Percentiles rank a stretch among this genome's conserved stretches.
These are phyloP conservation scores for Komagataea norvegica DNA, from an alignment of 1,139 yeast species.

Conservation along the genomic window DNA sequence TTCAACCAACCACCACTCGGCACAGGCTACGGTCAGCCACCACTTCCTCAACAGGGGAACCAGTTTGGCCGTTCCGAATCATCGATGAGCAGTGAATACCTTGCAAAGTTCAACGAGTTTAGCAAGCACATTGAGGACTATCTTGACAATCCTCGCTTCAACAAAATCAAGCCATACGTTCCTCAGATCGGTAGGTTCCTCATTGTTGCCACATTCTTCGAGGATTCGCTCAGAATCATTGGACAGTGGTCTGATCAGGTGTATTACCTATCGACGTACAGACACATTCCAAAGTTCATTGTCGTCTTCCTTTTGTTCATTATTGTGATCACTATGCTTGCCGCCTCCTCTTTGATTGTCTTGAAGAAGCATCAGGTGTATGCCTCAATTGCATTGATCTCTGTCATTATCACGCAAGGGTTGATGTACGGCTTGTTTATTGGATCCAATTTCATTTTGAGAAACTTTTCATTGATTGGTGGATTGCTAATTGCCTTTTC, in stretches of 20 bases:
- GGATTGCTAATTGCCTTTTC: conserved; percentile 87
- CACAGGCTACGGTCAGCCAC: neutral
- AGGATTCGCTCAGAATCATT: conserved; percentile 79
- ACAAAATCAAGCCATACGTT: conserved; percentile 56
- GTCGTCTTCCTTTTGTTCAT: conserved; percentile 63
- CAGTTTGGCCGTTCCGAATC: neutral
- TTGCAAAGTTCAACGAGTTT: conserved; percentile 6
- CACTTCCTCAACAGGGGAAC: conserved; percentile 12
- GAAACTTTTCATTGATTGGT: conserved; percentile 89
- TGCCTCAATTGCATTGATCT: conserved; percentile 67
- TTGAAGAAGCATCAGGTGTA: conserved; percentile 63
- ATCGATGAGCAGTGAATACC: conserved; percentile 7
- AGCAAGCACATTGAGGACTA: conserved; percentile 30
- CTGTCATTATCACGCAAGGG: conserved; percentile 81
- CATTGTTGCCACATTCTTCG: conserved; percentile 91
- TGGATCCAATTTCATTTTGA: conserved; percentile 74
- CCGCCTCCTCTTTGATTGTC: conserved; percentile 70
- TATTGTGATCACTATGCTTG: conserved; percentile 67
- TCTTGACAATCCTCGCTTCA: conserved; percentile 35
- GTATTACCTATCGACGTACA: conserved; percentile 72
- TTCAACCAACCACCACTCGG: conserved; percentile 24
- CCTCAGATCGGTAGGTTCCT: conserved; percentile 87
- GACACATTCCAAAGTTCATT: conserved; percentile 74
- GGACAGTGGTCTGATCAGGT: conserved; percentile 93
- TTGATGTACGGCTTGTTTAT: conserved; percentile 82